Evolutionary conservation across 805 yeast species (phyloP).

Genomic region (Yarrowia hollandica): DNA sequence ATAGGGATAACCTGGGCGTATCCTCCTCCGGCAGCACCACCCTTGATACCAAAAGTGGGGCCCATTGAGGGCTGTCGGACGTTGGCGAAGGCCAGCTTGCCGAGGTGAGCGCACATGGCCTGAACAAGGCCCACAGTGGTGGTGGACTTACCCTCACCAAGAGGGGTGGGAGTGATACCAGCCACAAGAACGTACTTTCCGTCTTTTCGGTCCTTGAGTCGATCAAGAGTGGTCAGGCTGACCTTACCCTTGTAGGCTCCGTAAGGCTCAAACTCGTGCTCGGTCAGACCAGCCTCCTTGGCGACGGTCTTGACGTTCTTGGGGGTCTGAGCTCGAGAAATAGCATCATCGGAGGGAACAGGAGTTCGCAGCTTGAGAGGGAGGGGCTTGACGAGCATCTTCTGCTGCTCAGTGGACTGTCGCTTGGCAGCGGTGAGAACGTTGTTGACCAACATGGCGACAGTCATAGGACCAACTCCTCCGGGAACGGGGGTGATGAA

Average conservation of each 20-base stretch:
- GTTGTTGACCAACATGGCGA: slow-evolving; percentile 88
- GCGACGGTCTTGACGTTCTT: slow-evolving; percentile 77
- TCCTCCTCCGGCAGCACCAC: slow-evolving; percentile 99
- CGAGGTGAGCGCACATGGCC: slow-evolving; percentile 88
- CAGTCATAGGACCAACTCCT: slow-evolving; percentile 99
- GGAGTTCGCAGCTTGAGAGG: slow-evolving; percentile 58
- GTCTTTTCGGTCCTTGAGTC: slow-evolving; percentile 61
- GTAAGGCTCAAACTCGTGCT: slow-evolving; percentile 78
- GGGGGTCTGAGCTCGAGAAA: slow-evolving; percentile 86
- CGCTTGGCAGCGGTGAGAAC: slow-evolving; percentile 76
- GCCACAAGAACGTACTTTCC: slow-evolving; percentile 92
- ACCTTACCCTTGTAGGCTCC: slow-evolving; percentile 92
- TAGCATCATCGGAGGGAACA: slow-evolving; percentile 88
- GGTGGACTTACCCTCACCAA: slow-evolving; percentile 97
- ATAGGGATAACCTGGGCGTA: slow-evolving; percentile 96
- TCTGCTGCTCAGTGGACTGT: slow-evolving; percentile 42
- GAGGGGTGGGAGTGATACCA: slow-evolving; percentile 97
- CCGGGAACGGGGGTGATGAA: slow-evolving; percentile 96
- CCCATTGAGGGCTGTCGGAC: slow-evolving; percentile 99
- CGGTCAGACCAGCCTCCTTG: slow-evolving; percentile 73
- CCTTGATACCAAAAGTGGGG: slow-evolving; percentile 97
- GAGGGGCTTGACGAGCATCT: slow-evolving; percentile 54
- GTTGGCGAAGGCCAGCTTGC: slow-evolving; percentile 82
- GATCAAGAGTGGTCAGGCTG: slow-evolving; percentile 63
- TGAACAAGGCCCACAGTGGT: slow-evolving; percentile 97